Conservation (phyloP, 441 rosid species). For the Melastoma candidum region DNA sequence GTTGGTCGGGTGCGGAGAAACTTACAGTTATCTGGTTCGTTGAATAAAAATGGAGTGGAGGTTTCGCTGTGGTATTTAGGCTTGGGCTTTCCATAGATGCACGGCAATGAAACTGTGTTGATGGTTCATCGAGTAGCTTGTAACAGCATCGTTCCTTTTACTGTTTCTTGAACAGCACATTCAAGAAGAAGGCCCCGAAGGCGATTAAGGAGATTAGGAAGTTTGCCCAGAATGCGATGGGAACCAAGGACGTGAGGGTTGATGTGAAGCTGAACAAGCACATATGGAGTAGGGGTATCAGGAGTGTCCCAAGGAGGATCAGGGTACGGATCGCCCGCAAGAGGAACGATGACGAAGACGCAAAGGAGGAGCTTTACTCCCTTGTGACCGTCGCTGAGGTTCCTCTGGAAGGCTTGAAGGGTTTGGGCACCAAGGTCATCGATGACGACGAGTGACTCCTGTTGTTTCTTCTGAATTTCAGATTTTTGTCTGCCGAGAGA, state of each 20-base stretch:
- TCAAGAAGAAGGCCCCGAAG: constrained; percentile 92
- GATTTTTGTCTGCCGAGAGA: no score
- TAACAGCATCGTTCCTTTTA: neutral
- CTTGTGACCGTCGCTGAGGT: constrained; percentile 69
- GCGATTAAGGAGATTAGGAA: constrained; percentile 84
- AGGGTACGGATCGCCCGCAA: constrained; percentile 71
- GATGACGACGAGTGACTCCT: constrained; percentile 50
- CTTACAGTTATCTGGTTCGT: no score
- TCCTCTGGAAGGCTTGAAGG: constrained; percentile 57
- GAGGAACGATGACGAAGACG: constrained; percentile 89
- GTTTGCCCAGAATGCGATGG: constrained; percentile 80
- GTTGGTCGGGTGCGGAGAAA: no score
- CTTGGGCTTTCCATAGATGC: no score
- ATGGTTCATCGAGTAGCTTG: neutral
- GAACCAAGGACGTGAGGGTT: constrained; percentile 63
- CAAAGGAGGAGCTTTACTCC: constrained; percentile 80
- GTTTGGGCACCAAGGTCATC: constrained; percentile 71
- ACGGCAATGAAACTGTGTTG: no score
- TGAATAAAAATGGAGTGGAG: no score
- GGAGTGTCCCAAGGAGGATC: constrained; percentile 74
- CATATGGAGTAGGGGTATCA: constrained; percentile 77
- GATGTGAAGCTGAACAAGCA: constrained; percentile 90
- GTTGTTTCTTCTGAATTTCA: no score
- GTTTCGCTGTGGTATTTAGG: no score
- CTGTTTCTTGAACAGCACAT: constrained; percentile 36